These are phyloP conservation scores for Protomyces pachydermus DNA, from an alignment of 1,139 yeast species.

Conservation along the genomic window DNA sequence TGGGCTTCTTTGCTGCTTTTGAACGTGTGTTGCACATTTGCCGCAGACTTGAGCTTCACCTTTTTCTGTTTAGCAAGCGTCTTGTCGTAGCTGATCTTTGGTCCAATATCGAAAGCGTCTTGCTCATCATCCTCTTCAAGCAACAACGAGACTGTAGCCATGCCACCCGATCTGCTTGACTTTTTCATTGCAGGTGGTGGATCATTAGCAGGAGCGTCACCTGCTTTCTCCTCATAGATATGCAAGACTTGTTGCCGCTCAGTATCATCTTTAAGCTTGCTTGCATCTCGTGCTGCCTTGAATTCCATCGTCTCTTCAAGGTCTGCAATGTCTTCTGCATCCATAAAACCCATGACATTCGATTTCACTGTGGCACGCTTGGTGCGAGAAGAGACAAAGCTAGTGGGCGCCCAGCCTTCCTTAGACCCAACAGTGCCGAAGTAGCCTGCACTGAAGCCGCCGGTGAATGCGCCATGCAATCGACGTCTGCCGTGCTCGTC, in stretches of 20 bases:
- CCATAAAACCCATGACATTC: slow-evolving; percentile 38
- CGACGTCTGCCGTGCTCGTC: slow-evolving; percentile 35
- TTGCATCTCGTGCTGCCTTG: slow-evolving; percentile 7
- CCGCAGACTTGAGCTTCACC: slow-evolving; percentile 5
- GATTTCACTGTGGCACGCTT: slow-evolving; percentile 31
- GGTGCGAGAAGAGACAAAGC: slow-evolving; percentile 35
- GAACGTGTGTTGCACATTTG: slow-evolving; percentile 9
- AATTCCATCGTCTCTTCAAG: slow-evolving; percentile 32
- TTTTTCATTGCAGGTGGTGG: neutral
- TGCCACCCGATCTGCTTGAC: neutral
- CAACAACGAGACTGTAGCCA: neutral
- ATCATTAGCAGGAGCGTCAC: neutral
- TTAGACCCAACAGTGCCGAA: slow-evolving; percentile 40
- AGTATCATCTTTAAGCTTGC: neutral
- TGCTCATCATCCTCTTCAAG: slow-evolving; percentile 33
- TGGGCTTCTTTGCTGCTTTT: slow-evolving; percentile 4
- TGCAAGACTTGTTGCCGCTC: slow-evolving; percentile 12
- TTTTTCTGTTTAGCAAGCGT: slow-evolving; percentile 25
- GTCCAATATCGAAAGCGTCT: slow-evolving; percentile 30
- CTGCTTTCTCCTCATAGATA: slow-evolving; percentile 29
- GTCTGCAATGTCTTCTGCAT: slow-evolving; percentile 39
- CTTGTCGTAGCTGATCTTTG: slow-evolving; percentile 27
- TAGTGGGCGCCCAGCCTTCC: slow-evolving; percentile 39
- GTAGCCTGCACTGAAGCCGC: slow-evolving; percentile 41
- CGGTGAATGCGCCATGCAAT: slow-evolving; percentile 41